phyloP scores from a whole-genome alignment of 108 stramenopile species.

The Hondaea fermentalgiana region DNA sequence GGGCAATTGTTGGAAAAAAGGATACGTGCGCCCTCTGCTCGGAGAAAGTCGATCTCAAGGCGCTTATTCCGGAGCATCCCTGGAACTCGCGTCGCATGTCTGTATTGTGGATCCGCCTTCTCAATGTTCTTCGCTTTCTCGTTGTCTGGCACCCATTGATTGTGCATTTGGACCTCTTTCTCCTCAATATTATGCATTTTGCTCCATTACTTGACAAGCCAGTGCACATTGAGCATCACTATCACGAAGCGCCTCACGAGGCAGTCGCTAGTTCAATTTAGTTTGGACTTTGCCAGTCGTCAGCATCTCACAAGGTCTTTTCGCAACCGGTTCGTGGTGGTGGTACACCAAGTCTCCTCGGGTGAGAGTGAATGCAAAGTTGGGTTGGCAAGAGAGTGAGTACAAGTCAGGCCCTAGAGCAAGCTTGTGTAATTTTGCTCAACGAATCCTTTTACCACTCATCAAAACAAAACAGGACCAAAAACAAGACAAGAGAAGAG shows the following conservation, averaged over 20 bases:
- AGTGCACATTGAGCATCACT: background rate
- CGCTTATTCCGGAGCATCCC: background rate
- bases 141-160: constrained; percentile 5
- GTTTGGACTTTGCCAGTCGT: no score
- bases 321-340: no score
- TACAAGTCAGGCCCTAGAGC: no score
- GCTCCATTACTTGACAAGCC: background rate
- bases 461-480: no score
- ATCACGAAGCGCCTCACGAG: background rate
- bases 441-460: no score
- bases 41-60: background rate
- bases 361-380: no score
- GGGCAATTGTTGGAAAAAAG: background rate
- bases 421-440: no score
- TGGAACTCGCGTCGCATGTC: background rate
- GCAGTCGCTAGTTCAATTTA: no score
- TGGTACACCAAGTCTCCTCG: no score
- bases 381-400: no score
- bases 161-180: background rate
- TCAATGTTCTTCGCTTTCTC: background rate
- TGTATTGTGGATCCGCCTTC: background rate
- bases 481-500: no score
- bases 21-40: background rate
- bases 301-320: no score
- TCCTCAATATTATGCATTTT: background rate